Evolutionary conservation across 2,329 filamentous ascomycete species (phyloP), one percentile per base, ranked within the genome.

Genomic region (Macrophomina tecta): DNA sequence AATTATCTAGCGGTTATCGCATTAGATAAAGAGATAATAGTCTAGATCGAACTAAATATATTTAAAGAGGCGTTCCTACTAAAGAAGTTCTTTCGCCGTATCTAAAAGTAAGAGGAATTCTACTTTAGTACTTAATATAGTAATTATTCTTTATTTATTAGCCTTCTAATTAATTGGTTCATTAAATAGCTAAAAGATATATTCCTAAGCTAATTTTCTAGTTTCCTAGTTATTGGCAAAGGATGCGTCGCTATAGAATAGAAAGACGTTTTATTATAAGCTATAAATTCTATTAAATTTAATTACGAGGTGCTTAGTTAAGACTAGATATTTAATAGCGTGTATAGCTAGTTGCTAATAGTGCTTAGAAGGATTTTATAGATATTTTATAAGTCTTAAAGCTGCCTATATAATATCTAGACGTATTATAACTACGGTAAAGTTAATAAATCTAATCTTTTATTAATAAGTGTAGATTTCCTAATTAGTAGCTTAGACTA

Each of bases 101-200:
- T 38, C 11, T 5, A 11, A 38, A 11, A 38, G 36, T 38, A 38
- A 38, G 11, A 38, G 36, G 11, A 38, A 38, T 38, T 38, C 36
- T 5, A 11, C 36, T 38, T 38, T 11, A 5, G 11, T 38, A 11
- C 36, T 38, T 38, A 38, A 38, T 5, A 11, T 38, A 38, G 36
- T 38, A 38, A 38, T 11, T 38, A 38, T 38, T 38, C 36, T 38
- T 65, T 71, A 63, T 42, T 70, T 56, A 30, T 58, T 64, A 2
- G 68, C 65, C 48, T 70, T 69, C 69, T 60, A 73, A 45, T 72
- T 65, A 30, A 74, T 68, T 12, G 67, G 67, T 23, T 62, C 34
- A 12, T 68, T 64, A 52, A 67, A 74, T 16, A 75, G 69, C 14
- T 48, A 38, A 65, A 75, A 72, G 38, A 72, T 18, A 49, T 69